Base-by-base conservation (phyloP, 495 filamentous ascomycete species). In the Pseudomonodictys pantanalensis region DNA sequence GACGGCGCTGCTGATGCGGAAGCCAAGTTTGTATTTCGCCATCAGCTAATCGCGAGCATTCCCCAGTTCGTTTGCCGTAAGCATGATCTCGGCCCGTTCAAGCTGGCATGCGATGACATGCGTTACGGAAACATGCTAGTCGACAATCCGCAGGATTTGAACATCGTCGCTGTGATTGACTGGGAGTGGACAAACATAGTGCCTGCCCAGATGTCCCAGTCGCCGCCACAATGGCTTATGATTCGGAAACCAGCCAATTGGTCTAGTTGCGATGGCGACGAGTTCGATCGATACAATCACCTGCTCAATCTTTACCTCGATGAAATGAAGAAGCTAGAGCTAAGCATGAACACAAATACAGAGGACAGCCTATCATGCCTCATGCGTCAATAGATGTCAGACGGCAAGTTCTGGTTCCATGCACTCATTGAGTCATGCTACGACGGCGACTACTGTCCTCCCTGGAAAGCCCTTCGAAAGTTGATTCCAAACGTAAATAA, bases 111-210 rank as follows among this genome's bases (percentile, higher is more conserved):
- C 23, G 32, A 58, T 58, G 32, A 58, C 25, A 47, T 58, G 23
- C 55, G 55, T 46, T 58, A 58, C 32, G 32, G 55, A 46, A 58
- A 58, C 35, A 58, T 58, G 46, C 39, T 58, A 18, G 45, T 58
- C 24, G 51, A 58, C 35, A 58, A 58, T 46, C 18, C 46, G 28
- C 23, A 51, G 25, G 55, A 58, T 38, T 46, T 58, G 15, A 58
- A 58, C 18, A 58, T 58, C 22, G 26, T 56, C 28, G 42, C 39
- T 17, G 28, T 56, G n/a, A 56, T 56, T 44, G 28, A 56, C 52
- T 56, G 28, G 52, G 52, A 47, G 29, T 56, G 28, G 52, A 44
- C 42, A 46, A 44, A 56, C 28, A 44, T 44, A 56, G 45, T 25
- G 45, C 45, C 45, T 17, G 17, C 17, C 45, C 45, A 49, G 45